Percentiles rank a stretch among this genome's conserved stretches.
Evolutionary conservation across 176 grass and related monocot genomes (phyloP).

Genomic region (Thinopyrum elongatum): DNA sequence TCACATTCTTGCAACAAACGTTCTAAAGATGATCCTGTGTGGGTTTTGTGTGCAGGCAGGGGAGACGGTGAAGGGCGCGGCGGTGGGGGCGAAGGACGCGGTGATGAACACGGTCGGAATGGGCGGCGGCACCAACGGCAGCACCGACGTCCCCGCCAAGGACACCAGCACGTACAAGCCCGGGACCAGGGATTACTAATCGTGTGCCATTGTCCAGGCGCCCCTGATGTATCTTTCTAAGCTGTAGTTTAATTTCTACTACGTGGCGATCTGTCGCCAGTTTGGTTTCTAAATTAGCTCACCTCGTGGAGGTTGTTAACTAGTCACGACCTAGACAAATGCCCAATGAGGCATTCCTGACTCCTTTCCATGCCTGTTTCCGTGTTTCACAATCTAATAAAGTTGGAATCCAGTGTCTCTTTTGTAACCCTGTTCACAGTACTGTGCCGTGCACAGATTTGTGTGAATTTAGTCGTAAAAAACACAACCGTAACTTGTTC

Average conservation of each 20-base stretch:
- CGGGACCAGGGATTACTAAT: constrained; percentile 22
- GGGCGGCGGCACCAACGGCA: constrained; percentile 37
- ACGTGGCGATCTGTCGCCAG: not conserved
- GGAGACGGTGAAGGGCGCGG: constrained; percentile 50
- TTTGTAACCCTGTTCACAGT: not conserved
- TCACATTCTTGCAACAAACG: too few species aligned
- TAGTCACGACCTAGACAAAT: not conserved
- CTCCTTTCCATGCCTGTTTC: not conserved
- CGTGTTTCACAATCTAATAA: constrained; percentile 10
- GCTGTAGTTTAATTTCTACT: not conserved
- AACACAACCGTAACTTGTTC: not conserved
- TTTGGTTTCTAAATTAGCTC: constrained; percentile 12
- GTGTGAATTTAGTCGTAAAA: not conserved
- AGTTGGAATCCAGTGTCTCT: not conserved
- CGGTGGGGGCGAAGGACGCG: constrained; percentile 50
- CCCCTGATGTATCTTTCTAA: not conserved
- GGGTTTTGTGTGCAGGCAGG: constrained; percentile 30
- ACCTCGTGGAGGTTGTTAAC: not conserved
- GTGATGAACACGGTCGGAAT: constrained; percentile 64
- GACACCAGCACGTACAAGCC: constrained; percentile 42
- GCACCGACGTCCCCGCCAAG: constrained; percentile 13
- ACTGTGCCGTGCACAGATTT: not conserved
- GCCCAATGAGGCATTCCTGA: not conserved
- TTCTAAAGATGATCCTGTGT: not conserved
- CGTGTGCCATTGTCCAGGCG: not conserved